Conservation (phyloP, 140 eudicot genomes). For the Stevia rebaudiana region DNA sequence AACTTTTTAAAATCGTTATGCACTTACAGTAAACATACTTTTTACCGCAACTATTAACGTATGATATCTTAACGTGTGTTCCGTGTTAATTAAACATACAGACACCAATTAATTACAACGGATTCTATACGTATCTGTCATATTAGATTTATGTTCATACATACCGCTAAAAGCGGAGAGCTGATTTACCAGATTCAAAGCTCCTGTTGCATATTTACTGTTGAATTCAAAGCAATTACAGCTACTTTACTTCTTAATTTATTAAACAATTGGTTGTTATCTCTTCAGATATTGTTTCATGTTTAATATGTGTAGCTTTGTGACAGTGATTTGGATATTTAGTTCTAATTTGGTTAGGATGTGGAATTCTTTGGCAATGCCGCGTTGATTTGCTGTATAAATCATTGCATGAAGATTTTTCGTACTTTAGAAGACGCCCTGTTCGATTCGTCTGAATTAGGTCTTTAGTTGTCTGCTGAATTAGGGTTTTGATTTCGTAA, state of each 20-base stretch:
- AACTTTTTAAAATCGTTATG: no score
- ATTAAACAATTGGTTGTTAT: not conserved
- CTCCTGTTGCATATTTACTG: conserved; percentile 5
- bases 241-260: conserved; percentile 10
- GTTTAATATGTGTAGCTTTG: conserved; percentile 2
- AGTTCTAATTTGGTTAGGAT: not conserved
- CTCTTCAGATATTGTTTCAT: conserved; percentile 10
- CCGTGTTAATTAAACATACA: conserved; percentile 6
- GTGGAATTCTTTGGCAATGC: conserved; percentile 24
- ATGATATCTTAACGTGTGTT: no score
- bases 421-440: conserved; percentile 13
- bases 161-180: not conserved
- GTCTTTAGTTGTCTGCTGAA: conserved; percentile 11
- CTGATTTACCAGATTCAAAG: conserved; percentile 18
- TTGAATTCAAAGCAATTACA: conserved; percentile 21
- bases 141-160: conserved; percentile 6
- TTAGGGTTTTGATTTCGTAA: conserved; percentile 12
- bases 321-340: not conserved
- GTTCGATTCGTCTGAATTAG: not conserved
- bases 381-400: conserved; percentile 32
- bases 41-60: no score
- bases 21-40: no score
- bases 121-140: conserved; percentile 24
- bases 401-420: conserved; percentile 11
- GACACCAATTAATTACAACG: conserved; percentile 7